A percentile compares a stretch with the other conserved stretches of the same genome.
Conservation (phyloP, 129 eudicot genomes). For the Pseudognaphalium luteoalbum region DNA sequence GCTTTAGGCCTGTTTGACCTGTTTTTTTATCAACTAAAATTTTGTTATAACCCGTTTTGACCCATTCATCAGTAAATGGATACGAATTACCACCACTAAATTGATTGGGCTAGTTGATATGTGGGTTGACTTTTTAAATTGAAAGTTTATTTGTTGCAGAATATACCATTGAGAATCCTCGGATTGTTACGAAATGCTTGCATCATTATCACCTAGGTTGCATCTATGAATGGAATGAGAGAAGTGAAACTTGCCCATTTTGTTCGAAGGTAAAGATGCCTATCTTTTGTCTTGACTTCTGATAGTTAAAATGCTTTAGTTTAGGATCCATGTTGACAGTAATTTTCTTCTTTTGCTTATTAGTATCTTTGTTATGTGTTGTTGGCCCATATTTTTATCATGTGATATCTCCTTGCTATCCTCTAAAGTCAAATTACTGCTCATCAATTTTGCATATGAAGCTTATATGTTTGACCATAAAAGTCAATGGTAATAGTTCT, state of each 20-base stretch:
- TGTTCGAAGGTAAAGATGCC: constrained; percentile 35
- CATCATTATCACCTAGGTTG: constrained; percentile 43
- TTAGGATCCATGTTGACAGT: background rate
- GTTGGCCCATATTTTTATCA: background rate
- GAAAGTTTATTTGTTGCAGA: constrained; percentile 29
- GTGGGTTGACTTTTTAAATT: constrained; percentile 5
- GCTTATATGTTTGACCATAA: constrained; percentile 17
- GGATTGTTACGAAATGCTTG: constrained; percentile 38
- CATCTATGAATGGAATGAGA: constrained; percentile 42
- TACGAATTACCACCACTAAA: background rate
- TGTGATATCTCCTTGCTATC: background rate
- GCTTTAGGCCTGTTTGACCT: background rate
- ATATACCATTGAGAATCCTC: constrained; percentile 41
- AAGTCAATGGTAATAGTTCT: constrained; percentile 6
- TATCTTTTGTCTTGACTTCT: constrained; percentile 15
- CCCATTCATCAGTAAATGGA: background rate
- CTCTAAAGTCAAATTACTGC: background rate
- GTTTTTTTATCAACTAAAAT: background rate
- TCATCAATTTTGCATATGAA: background rate
- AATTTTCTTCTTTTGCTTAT: background rate
- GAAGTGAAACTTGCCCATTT: constrained; percentile 43
- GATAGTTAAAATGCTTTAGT: constrained; percentile 7
- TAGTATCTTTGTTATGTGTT: background rate
- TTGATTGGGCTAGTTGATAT: background rate
- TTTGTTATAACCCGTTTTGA: background rate